Percentiles rank a stretch among this genome's conserved stretches.
These are phyloP conservation scores for Aspergillus haitiensis DNA, from an alignment of 495 filamentous ascomycete genomes.

Conservation along the genomic window DNA sequence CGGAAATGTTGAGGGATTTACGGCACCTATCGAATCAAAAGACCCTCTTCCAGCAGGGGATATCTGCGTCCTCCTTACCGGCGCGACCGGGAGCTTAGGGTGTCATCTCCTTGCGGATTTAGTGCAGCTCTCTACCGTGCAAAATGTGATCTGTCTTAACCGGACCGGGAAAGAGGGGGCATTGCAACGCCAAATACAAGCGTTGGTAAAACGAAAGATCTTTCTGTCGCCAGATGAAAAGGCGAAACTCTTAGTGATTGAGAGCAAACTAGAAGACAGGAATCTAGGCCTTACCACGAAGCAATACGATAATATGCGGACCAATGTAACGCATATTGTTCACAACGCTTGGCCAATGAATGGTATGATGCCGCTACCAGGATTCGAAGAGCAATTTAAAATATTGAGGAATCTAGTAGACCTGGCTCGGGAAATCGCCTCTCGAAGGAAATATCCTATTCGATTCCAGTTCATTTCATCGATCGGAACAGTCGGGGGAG, in stretches of 20 bases:
- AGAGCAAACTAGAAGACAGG: conserved; percentile 44
- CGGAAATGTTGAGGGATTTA: conserved; percentile 27
- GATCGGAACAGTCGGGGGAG: conserved; percentile 48
- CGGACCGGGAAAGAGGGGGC: conserved; percentile 17
- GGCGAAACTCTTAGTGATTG: conserved; percentile 32
- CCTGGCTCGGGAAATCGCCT: conserved; percentile 39
- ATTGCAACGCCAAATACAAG: conserved; percentile 33
- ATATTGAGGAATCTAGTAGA: conserved; percentile 49
- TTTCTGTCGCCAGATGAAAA: conserved; percentile 23
- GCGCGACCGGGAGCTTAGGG: conserved; percentile 53
- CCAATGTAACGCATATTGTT: conserved; percentile 53
- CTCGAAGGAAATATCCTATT: conserved; percentile 27
- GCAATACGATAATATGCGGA: conserved; percentile 40
- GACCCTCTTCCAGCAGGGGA: neutral
- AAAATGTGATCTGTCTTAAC: conserved; percentile 51
- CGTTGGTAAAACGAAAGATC: conserved; percentile 39
- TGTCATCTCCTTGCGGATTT: conserved; percentile 46
- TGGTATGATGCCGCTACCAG: conserved; percentile 39
- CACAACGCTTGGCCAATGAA: conserved; percentile 64
- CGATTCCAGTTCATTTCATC: conserved; percentile 58
- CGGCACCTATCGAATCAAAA: neutral
- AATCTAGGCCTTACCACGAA: conserved; percentile 44
- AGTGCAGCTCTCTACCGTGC: conserved; percentile 33
- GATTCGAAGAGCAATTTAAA: conserved; percentile 52
- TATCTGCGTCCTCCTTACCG: conserved; percentile 49